Evolutionary conservation across 768 basidiomycete genomes (phyloP), one percentile per base, ranked within the genome.

Genomic region (Pleurotus tuber-regium): DNA sequence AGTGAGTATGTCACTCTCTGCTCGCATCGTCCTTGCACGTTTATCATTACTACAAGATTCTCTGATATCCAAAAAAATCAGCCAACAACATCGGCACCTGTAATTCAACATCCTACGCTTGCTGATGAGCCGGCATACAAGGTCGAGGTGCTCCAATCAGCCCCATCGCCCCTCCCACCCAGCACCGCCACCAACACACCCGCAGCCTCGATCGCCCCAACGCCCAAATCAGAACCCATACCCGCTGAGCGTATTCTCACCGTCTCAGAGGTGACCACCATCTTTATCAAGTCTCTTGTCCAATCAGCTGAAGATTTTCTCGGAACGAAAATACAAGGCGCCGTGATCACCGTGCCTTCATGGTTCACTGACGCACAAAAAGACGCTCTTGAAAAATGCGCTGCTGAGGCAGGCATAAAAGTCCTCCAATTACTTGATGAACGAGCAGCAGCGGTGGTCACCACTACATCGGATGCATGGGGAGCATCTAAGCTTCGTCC

Each of bases 281-380:
- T 94, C 60, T 98, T 96, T 80, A 76, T 99, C 30, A 74, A 75
- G 47, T 91, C 89, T 2, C 83, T 99, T 28, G 70, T 92, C 54
- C 77, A 88, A 56, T 94, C 91, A 30, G 96, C 95, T 4, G 82
- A 86, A 58, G 92, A 94, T 65, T 98, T 95, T 70, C 79, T 98
- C 10, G 92, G 93, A 10, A 84, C 82, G 63, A 78, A 81, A 24
- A 75, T 91, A 29, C 70, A 81, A 38, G 89, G 89, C 35, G 89
- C 90, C 19, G 96, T 98, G 52, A 81, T 98, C 64, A 83, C 84
- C 49, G 78, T 89, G 5, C 93, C 96, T 0, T 66, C 84, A 1
- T 86, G 78, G 70, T 97, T 95, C 66, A 76, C 81, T 23, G 73
- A 80, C 6, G 66, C 67, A 2, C 91, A 94, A 68, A 77, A 78